Evolutionary conservation across 1,284 basidiomycete species (phyloP).

Genomic region (Tilletia setariae): DNA sequence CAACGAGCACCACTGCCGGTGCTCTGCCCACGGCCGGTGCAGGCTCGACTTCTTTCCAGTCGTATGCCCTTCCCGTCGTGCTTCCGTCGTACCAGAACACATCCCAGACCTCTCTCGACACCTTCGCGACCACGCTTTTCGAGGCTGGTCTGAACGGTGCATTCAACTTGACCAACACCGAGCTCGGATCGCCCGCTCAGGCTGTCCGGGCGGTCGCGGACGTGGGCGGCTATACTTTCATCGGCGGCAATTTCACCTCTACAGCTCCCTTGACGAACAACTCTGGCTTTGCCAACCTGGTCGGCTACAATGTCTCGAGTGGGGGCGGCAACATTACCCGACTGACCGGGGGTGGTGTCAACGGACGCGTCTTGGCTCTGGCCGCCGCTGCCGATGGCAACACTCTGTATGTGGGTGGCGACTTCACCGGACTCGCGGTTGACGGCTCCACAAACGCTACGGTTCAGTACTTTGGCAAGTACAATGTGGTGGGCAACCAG

Average conservation of each 20-base stretch:
- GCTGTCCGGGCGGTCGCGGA: conserved; percentile 62
- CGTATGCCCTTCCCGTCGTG: background rate
- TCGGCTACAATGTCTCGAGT: conserved; percentile 66
- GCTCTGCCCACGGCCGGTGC: background rate
- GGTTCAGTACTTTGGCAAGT: conserved; percentile 65
- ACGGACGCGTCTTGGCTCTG: conserved; percentile 45
- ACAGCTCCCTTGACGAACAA: conserved; percentile 57
- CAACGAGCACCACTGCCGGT: background rate
- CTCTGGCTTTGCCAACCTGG: conserved; percentile 67
- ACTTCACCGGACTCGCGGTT: conserved; percentile 72
- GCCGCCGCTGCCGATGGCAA: conserved; percentile 38
- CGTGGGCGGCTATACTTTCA: conserved; percentile 61
- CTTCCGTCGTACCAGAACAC: conserved; percentile 24
- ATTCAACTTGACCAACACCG: background rate
- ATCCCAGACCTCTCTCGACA: conserved; percentile 70
- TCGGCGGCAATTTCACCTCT: conserved; percentile 72
- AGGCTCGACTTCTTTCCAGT: background rate
- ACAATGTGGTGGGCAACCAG: conserved; percentile 65
- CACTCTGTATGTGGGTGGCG: conserved; percentile 76
- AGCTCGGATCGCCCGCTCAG: conserved; percentile 18
- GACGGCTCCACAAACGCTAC: conserved; percentile 60
- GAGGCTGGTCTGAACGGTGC: conserved; percentile 45
- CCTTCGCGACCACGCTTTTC: conserved; percentile 64
- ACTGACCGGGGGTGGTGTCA: conserved; percentile 52
- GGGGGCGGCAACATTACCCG: conserved; percentile 55